A percentile compares a stretch with the other conserved stretches of the same genome.
Conservation (phyloP, 345 rosid genomes). For the Schrenkiella parvula region DNA sequence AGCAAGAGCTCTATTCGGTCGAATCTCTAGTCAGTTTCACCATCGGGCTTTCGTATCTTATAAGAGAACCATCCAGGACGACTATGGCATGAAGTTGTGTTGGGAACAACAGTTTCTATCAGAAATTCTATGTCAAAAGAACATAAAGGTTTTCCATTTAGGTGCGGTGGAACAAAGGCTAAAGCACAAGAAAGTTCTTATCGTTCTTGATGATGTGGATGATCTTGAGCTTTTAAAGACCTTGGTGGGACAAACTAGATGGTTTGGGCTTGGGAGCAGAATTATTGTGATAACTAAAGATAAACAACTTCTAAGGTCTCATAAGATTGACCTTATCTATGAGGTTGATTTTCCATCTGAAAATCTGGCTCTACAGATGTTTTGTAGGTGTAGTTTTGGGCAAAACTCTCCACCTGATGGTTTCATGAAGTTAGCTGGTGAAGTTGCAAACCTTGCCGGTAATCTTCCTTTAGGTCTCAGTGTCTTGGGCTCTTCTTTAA, state of each 20-base stretch:
- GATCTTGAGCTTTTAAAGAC: not conserved
- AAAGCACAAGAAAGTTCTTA: not conserved
- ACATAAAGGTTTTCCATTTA: not conserved
- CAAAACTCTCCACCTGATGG: not conserved
- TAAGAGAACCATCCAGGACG: not conserved
- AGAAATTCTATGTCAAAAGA: conserved; percentile 25
- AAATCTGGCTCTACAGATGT: not conserved
- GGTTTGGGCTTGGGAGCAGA: not conserved
- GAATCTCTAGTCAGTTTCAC: not conserved
- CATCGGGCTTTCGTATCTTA: not conserved
- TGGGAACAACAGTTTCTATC: conserved; percentile 33
- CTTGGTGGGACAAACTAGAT: not conserved
- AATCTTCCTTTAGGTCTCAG: not conserved
- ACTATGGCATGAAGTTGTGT: conserved; percentile 14
- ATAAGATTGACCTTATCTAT: not conserved
- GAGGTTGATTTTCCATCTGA: not conserved
- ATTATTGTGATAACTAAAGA: not conserved
- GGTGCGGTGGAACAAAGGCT: conserved; percentile 6
- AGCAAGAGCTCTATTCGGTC: conserved; percentile 23
- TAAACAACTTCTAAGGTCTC: not conserved
- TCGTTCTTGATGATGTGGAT: not conserved
- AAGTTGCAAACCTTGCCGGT: not conserved
- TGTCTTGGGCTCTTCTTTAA: not conserved
- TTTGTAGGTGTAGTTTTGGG: not conserved
- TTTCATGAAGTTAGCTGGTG: not conserved